Percentiles rank a stretch among this genome's conserved stretches.
Evolutionary conservation across 768 basidiomycete species (phyloP).

Genomic region (Kwoniella dejecticola): DNA sequence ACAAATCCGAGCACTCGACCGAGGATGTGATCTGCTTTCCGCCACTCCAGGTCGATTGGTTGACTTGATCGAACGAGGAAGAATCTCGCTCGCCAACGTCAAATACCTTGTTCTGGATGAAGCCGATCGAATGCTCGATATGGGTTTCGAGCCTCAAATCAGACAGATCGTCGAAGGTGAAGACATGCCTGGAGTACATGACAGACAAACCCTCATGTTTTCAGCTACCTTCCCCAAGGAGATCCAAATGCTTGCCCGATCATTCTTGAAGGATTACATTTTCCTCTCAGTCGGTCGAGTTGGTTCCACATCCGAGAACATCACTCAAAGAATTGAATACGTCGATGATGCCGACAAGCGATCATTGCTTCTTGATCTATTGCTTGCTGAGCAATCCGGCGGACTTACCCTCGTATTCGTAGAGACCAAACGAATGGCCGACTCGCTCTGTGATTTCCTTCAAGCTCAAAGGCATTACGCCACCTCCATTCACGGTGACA

Average conservation of each 20-base stretch:
- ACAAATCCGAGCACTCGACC: constrained; percentile 90
- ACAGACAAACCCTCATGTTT: constrained; percentile 99
- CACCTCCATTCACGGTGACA: constrained; percentile 97
- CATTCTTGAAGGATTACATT: constrained; percentile 73
- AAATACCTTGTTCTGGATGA: constrained; percentile 98
- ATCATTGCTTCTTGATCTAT: constrained; percentile 90
- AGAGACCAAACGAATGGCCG: constrained; percentile 99
- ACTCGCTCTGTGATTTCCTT: constrained; percentile 95
- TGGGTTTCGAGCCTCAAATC: constrained; percentile 99
- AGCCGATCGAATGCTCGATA: constrained; percentile 99
- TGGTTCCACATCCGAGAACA: constrained; percentile 98
- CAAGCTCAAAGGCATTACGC: constrained; percentile 78
- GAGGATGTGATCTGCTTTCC: constrained; percentile 93
- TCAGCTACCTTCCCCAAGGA: constrained; percentile 98
- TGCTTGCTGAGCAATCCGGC: constrained; percentile 72
- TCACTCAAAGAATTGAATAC: constrained; percentile 97
- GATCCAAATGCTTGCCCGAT: constrained; percentile 66
- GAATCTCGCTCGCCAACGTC: constrained; percentile 93
- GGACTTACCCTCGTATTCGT: constrained; percentile 95
- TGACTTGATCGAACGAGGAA: constrained; percentile 95
- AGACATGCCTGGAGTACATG: constrained; percentile 91
- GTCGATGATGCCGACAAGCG: constrained; percentile 97
- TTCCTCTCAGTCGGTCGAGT: constrained; percentile 99
- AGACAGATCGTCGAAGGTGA: constrained; percentile 95
- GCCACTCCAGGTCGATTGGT: constrained; percentile 98